Percentiles rank a stretch among this genome's conserved stretches.
Conservation (phyloP, 257 asterid species). For the Sherardia arvensis region DNA sequence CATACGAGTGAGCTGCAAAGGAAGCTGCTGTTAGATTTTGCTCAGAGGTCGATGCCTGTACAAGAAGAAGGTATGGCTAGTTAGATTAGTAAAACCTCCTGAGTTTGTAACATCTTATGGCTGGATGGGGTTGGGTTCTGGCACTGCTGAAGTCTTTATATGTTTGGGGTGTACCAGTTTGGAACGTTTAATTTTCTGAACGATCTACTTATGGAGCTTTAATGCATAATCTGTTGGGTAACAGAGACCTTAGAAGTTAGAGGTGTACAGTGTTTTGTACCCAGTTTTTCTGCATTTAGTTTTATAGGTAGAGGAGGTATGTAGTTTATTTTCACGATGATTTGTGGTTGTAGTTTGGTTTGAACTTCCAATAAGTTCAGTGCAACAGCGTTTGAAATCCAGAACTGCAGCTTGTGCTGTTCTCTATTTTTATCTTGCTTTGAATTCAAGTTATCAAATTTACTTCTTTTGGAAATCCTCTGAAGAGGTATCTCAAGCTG, state of each 20-base stretch:
- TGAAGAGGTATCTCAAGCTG: too few species aligned
- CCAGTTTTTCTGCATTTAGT: slow-evolving; percentile 6
- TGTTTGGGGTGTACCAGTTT: background rate
- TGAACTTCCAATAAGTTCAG: slow-evolving; percentile 1
- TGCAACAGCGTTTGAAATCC: background rate
- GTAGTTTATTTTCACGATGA: background rate
- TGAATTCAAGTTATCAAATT: too few species aligned
- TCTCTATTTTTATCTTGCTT: background rate
- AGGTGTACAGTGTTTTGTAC: slow-evolving; percentile 16
- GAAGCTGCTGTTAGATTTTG: slow-evolving; percentile 33
- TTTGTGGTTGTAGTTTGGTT: background rate
- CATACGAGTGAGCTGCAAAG: slow-evolving; percentile 39
- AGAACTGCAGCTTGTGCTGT: background rate
- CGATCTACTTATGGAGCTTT: slow-evolving; percentile 2
- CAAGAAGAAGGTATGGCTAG: slow-evolving; percentile 16
- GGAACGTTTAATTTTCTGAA: background rate
- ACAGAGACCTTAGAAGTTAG: slow-evolving; percentile 8
- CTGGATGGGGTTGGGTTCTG: background rate
- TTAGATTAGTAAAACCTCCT: slow-evolving; percentile 19
- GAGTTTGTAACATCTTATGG: background rate
- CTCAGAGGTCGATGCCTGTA: slow-evolving; percentile 34
- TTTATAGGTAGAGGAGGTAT: slow-evolving; percentile 8
- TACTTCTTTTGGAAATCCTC: too few species aligned
- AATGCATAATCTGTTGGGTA: slow-evolving; percentile 11
- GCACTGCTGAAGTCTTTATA: background rate